Base-by-base conservation (phyloP, 2,329 filamentous ascomycete genomes). In the Arthroderma sp. region DNA sequence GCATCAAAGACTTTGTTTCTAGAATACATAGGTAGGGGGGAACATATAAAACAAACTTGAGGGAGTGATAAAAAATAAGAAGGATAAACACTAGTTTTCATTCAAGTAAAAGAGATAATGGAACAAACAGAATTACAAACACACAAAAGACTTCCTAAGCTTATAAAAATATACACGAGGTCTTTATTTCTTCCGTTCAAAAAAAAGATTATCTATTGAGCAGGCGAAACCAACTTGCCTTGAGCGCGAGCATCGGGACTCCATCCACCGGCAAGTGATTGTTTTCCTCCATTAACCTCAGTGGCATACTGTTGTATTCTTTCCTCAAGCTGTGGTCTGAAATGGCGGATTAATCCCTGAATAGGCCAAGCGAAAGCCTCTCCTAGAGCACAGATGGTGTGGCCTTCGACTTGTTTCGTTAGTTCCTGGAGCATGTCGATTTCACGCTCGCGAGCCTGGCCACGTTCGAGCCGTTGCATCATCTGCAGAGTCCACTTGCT, bases 381-480 rank as follows among this genome's bases (percentile, higher is more conserved):
- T 48, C 91, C 91, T 52, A 98, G 73, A 68, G 89, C 91, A 68
- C 91, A 98, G 60, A 98, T 98, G 40, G 91, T 96, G 73, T 98
- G 91, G 7, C 91, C 91, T 72, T 98, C 91, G 50, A 98, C 91
- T 71, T 98, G 91, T 77, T 98, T 98, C 51, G 91, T 98, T 56
- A 98, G 72, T 73, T 98, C 91, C 72, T 95, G 91, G 54, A 98
- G 77, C 91, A 98, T 98, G 66, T 98, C 91, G 64, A 98, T 98
- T 70, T 98, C 91, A 50, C 91, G 77, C 66, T 82, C 80, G 51
- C 85, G 80, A 49, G 85, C 91, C 66, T 86, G 79, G 48, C 91
- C 91, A 66, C 84, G 83, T 73, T 94, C 87, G 57, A 98, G 94
- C 46, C 91, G 83, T 67, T 83, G 74, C 91, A 98, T 96, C 67